Evolutionary conservation across 228 moss, liverwort and hornwort genomes (phyloP), one percentile per base, ranked within the genome.

Genomic region (Sphagnum magellanicum): DNA sequence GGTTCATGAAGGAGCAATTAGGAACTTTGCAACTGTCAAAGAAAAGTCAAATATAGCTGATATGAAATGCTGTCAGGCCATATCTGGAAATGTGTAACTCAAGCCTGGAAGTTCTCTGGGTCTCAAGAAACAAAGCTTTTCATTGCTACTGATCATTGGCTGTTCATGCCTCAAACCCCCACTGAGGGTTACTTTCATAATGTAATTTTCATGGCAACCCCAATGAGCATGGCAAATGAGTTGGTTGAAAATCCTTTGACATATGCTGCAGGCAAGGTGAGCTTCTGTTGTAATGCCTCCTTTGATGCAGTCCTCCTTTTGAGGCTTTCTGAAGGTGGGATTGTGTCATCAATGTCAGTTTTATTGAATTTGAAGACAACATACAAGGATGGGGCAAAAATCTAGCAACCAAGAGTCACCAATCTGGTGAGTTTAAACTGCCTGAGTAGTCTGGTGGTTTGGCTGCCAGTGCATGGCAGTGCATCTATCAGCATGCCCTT

Each of bases 41-140:
- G 79, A 79, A 53, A 82, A 79, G 70, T 85, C 14, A 74, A 67
- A 0, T 94, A 82, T 84, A 94, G 92, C 75, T 87, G 93, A 52
- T 98, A 98, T 68, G 98, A 92, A 70, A 94, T 94, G 94, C 79
- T 98, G 8, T 89, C 94, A 0, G 94, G 84, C 4, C 98, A 98
- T 73, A 92, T 98, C 17, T 94, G 98, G 98, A 94, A 81, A 63
- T 87, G 92, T 60, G 83, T 79, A 51, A 89, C 92, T 2, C 61
- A 76, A 50, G 83, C 98, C 16, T 78, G 98, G 48, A 73, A 77
- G 8, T 74, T 98, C 0, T 52, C 69, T 10, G 75, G 73, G 2
- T 17, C 67, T 5, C 98, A 98, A 71, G 78, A 81, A 8, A 87
- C 90, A 0, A 98, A 92, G 68, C 79, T 98, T 14, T 94, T 82